phyloP scores from a whole-genome alignment of 2,329 filamentous ascomycete genomes.

The Penicillium italicum region DNA sequence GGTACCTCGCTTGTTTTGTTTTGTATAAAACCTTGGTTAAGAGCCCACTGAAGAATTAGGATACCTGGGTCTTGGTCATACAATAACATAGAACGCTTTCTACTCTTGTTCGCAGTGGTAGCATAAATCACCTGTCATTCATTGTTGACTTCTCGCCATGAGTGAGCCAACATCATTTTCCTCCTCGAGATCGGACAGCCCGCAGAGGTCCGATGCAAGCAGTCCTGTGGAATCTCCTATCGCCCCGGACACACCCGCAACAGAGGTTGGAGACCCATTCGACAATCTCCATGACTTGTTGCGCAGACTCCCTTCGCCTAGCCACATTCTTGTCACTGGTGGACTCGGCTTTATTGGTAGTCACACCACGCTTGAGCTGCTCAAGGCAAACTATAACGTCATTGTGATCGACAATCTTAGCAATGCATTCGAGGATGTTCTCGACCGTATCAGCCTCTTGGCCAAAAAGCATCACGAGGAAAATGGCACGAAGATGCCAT shows the following conservation, averaged over 20 bases:
- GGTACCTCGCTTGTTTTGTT: constrained; percentile 13
- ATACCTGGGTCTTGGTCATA: constrained; percentile 13
- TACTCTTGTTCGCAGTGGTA: background rate
- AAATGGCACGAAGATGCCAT: constrained; percentile 42
- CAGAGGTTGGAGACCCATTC: constrained; percentile 45
- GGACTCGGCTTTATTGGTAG: constrained; percentile 44
- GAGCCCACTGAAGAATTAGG: background rate
- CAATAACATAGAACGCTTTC: constrained; percentile 9
- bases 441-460: constrained; percentile 35
- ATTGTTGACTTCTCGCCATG: background rate
- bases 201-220: constrained; percentile 28
- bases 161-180: constrained; percentile 8
- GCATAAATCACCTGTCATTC: background rate
- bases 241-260: constrained; percentile 43
- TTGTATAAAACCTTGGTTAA: constrained; percentile 20
- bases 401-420: constrained; percentile 43
- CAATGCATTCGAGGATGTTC: constrained; percentile 38
- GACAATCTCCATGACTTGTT: constrained; percentile 44
- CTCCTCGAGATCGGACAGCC: constrained; percentile 28
- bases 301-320: constrained; percentile 36
- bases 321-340: constrained; percentile 42
- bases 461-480: constrained; percentile 37
- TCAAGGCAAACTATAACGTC: constrained; percentile 42
- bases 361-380: constrained; percentile 42
- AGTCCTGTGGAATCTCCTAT: constrained; percentile 32